Evolutionary conservation across 495 filamentous ascomycete species (phyloP), one percentile per base, ranked within the genome.

Genomic region (Neurospora sublineolata): DNA sequence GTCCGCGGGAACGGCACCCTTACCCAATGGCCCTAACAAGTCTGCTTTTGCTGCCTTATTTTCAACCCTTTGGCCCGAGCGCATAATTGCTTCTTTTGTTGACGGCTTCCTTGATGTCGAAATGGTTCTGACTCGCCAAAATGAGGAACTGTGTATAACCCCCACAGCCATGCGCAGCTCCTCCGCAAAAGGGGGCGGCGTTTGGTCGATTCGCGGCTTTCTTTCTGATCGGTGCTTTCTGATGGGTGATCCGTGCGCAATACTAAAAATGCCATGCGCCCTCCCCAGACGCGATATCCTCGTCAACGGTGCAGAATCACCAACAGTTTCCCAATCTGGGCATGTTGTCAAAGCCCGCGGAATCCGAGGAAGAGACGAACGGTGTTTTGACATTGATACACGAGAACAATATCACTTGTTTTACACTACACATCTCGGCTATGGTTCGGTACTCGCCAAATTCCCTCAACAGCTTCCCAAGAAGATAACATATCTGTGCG

Each of bases 21-120:
- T 9, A 38, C 4, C 36, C n/a, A n/a, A n/a, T 39, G n/a, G 16
- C 37, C 42, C n/a, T 71, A 64, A 20, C 20, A 58, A 37, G 41
- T 68, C 44, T 69, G 68, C 20, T 58, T 68, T 10, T 72, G 27
- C 67, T 67, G 42, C 70, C 37, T 23, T 42, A 18, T 20, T 20
- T 18, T 39, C 30, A 40, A 70, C 40, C 69, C 52, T 69, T 38
- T 71, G 70, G 52, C 67, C 70, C 70, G 67, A 67, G 70, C 39
- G 41, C 36, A 69, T 33, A 44, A 69, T 69, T 36, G 68, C 37
- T 36, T 36, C 38, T 67, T 68, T 68, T 72, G 60, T 67, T 30
- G 30, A 30, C 60, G 37, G 37, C 46, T 67, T 30, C 64, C 70
- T 67, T 68, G 67, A 40, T 40, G 36, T 68, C 67, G 39, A 38